Evolutionary conservation across 345 rosid species (phyloP).

Genomic region (Ricinus communis): DNA sequence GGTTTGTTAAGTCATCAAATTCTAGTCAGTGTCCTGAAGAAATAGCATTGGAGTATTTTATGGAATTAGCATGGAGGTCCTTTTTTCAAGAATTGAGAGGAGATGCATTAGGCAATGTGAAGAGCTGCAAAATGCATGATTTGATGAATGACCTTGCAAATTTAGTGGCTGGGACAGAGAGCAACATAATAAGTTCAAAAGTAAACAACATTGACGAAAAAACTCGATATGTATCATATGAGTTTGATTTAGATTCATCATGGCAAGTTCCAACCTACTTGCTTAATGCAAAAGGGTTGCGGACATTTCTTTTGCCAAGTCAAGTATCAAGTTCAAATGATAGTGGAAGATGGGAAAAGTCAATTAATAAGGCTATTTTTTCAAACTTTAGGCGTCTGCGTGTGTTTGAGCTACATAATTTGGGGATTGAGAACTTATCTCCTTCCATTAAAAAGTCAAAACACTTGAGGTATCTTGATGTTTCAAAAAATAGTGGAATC

Average conservation of each 20-base stretch:
- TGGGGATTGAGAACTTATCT: neutral
- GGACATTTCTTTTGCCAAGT: neutral
- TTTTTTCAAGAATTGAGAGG: conserved; percentile 23
- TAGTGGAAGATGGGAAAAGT: too few relatives aligned
- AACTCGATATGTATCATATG: conserved; percentile 11
- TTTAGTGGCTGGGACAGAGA: neutral
- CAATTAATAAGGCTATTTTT: too few relatives aligned
- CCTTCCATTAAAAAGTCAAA: neutral
- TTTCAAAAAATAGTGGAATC: rapidly evolving
- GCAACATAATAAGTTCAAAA: rapidly evolving
- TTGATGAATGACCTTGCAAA: too few relatives aligned
- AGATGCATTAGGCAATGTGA: neutral
- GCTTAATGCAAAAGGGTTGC: neutral
- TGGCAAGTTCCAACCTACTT: neutral
- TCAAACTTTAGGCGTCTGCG: neutral
- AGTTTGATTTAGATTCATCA: neutral
- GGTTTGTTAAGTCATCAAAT: conserved; percentile 6
- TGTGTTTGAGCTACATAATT: neutral
- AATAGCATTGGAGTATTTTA: neutral
- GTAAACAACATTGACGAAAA: rapidly evolving
- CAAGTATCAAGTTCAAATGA: too few relatives aligned
- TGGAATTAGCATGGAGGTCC: neutral
- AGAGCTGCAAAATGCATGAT: conserved; percentile 24
- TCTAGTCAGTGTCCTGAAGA: neutral
- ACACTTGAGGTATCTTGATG: neutral